phyloP scores from a whole-genome alignment of 192 early-diverging fungal species.

The Polychytrium aggregatum region DNA sequence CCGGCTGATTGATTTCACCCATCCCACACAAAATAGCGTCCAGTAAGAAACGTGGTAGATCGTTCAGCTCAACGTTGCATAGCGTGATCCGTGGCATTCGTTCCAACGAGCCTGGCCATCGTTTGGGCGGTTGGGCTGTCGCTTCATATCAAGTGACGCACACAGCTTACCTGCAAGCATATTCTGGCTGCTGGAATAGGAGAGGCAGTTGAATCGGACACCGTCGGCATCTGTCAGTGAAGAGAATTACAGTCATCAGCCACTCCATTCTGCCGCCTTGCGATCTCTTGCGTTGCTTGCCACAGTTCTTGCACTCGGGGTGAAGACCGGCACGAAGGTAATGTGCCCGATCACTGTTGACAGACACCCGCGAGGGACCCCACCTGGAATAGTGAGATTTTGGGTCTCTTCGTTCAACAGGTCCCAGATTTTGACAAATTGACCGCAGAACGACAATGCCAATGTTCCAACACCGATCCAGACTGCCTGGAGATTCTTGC shows the following conservation, averaged over 20 bases:
- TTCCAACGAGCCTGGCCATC: too few relatives aligned
- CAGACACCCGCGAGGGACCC: too few relatives aligned
- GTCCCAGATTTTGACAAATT: constrained; percentile 28
- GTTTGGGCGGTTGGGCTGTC: too few relatives aligned
- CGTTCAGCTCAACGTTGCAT: too few relatives aligned
- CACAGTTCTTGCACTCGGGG: too few relatives aligned
- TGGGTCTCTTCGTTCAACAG: constrained; percentile 34
- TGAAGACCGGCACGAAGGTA: too few relatives aligned
- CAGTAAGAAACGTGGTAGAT: too few relatives aligned
- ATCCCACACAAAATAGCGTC: constrained; percentile 3
- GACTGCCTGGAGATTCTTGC: constrained; percentile 5
- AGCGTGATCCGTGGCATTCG: too few relatives aligned
- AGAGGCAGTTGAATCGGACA: constrained; percentile 6
- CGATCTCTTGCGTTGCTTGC: background rate
- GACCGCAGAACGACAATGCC: constrained; percentile 19
- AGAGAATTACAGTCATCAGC: too few relatives aligned
- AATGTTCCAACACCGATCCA: constrained; percentile 27
- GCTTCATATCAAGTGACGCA: constrained; percentile 1
- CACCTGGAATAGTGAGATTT: constrained; percentile 4
- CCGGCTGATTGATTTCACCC: too few relatives aligned
- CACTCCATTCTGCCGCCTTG: background rate
- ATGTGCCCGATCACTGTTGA: too few relatives aligned
- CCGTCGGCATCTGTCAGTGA: constrained; percentile 8
- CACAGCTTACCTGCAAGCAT: constrained; percentile 16
- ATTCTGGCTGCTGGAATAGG: constrained; percentile 9